These are phyloP conservation scores for Coemansia sp. DNA, from an alignment of 192 early-diverging fungal genomes.

Conservation along the genomic window DNA sequence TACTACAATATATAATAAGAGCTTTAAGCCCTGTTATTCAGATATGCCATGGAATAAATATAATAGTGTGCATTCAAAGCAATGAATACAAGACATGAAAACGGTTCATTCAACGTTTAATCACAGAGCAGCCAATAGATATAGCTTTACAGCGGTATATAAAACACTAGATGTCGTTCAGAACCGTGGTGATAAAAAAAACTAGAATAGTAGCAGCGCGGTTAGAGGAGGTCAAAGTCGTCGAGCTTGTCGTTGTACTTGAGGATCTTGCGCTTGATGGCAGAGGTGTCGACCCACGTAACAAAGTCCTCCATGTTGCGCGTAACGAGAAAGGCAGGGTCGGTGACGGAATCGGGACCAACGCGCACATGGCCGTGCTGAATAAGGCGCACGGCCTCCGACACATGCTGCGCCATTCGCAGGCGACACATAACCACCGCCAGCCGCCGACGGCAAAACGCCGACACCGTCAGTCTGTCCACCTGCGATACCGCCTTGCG, in stretches of 20 bases:
- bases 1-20: too few relatives aligned
- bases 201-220: background rate
- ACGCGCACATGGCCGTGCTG: constrained; percentile 96
- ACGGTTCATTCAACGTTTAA: too few relatives aligned
- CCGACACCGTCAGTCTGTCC: constrained; percentile 81
- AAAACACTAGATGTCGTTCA: too few relatives aligned
- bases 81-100: too few relatives aligned
- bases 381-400: constrained; percentile 84
- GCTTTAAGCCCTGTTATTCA: too few relatives aligned
- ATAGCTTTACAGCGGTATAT: too few relatives aligned
- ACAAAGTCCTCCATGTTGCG: constrained; percentile 95
- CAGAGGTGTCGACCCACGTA: constrained; percentile 96
- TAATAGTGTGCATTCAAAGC: too few relatives aligned
- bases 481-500: constrained; percentile 75
- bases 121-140: too few relatives aligned
- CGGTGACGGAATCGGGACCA: constrained; percentile 86
- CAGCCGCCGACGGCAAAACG: constrained; percentile 84
- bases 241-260: constrained; percentile 93
- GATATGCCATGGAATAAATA: too few relatives aligned
- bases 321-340: constrained; percentile 85
- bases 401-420: constrained; percentile 94
- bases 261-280: constrained; percentile 95
- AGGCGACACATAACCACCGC: constrained; percentile 93
- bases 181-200: too few relatives aligned
- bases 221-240: constrained; percentile 84